Conservation (phyloP, 768 basidiomycete species). For the Termitomyces sp. region DNA sequence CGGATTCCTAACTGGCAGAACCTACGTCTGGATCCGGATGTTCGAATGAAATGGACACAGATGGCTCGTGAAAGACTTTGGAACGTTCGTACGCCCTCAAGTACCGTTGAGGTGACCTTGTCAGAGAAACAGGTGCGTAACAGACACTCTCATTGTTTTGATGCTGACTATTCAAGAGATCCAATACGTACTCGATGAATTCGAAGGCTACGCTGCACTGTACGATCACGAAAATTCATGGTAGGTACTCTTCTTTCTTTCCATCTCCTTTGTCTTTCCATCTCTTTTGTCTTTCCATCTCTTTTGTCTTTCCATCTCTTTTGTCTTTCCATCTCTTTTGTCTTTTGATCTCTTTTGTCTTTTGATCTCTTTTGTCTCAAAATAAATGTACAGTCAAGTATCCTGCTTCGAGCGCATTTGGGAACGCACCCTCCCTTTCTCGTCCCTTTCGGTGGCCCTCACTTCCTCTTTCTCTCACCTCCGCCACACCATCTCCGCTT, state of each 20-base stretch:
- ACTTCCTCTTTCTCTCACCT: slow-evolving; percentile 19
- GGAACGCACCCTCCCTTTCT: slow-evolving; percentile 28
- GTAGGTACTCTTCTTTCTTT: slow-evolving; percentile 22
- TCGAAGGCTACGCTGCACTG: slow-evolving; percentile 37
- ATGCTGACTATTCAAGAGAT: slow-evolving; percentile 22
- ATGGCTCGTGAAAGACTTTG: slow-evolving; percentile 22
- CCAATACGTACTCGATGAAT: slow-evolving; percentile 43
- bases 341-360: no score
- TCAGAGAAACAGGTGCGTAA: slow-evolving; percentile 32
- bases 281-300: no score
- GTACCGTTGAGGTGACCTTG: slow-evolving; percentile 24
- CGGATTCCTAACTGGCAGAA: slow-evolving; percentile 36
- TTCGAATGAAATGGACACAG: slow-evolving; percentile 25
- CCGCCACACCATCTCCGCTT: slow-evolving; percentile 3
- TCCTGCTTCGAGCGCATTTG: slow-evolving; percentile 56
- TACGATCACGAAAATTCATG: slow-evolving; percentile 31
- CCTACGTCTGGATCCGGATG: slow-evolving; percentile 17
- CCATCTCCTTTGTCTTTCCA: no score
- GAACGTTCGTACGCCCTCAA: slow-evolving; percentile 31
- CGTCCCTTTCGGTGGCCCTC: slow-evolving; percentile 12
- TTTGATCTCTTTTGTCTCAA: not conserved
- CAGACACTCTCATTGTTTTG: not conserved
- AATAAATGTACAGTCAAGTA: slow-evolving; percentile 31
- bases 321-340: no score
- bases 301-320: no score